Base-by-base conservation (phyloP, 1,284 basidiomycete species). In the Stereum hirsutum region DNA sequence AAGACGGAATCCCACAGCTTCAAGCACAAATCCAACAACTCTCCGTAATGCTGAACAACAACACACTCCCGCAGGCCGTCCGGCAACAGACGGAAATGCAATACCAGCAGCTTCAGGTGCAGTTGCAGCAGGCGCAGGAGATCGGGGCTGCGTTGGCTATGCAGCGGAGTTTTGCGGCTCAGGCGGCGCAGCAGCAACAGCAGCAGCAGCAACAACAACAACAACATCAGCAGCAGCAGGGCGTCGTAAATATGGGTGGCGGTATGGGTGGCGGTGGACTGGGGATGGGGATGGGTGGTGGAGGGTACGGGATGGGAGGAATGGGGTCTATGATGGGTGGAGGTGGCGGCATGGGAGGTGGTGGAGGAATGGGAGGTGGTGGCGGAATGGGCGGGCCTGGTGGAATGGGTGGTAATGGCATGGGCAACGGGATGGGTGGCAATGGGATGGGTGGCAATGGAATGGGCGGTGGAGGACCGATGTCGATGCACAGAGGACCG, bases 11-110 rank as follows among this genome's bases (percentile, higher is more conserved):
- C 49, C 79, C 82, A 20, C 80, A 86, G 54, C 67, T 89, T 6
- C 88, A 89, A 59, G 82, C 83, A 3, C 83, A 88, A 55, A 79
- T 89, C 50, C 63, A 68, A 27, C 87, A 89, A 54, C 67, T 89
- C 35, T 79, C 78, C 39, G 67, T 77, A 49, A 81, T 86, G 71
- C 74, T 89, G 46, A 80, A 85, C 58, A 89, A 88, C 56, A 72
- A 79, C 14, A 70, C 74, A 14, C 66, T 90, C 5, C 85, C 85
- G 4, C 59, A 64, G 23, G 74, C 76, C 43, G 81, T 86, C 45
- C 80, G 88, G 20, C 83, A 82, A 57, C 75, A 82, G 51, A 83
- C 85, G 15, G 79, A 86, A 61, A 73, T 81, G 68, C 81, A 86
- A 56, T 74, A 83, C 56, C 79, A 82, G 45, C 77, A 85, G 52